Evolutionary conservation across 1,284 basidiomycete genomes (phyloP).

Genomic region (Cryptococcus jaspeensis): DNA sequence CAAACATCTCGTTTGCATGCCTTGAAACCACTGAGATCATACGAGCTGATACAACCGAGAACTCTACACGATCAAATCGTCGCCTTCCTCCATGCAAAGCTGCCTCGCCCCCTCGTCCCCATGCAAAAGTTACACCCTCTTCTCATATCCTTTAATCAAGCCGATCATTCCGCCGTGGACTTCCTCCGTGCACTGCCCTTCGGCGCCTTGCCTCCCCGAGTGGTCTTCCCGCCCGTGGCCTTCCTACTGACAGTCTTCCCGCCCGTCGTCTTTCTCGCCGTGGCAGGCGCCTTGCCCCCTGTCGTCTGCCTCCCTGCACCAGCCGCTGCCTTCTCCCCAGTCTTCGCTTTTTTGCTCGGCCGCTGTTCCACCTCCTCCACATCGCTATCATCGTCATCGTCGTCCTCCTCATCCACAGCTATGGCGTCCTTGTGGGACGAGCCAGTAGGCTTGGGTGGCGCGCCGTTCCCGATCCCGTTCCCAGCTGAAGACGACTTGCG

Average conservation of each 20-base stretch:
- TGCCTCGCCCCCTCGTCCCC: no score
- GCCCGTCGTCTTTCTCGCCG: slow-evolving; percentile 21
- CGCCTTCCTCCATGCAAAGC: no score
- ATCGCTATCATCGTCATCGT: slow-evolving; percentile 10
- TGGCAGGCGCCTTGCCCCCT: slow-evolving; percentile 18
- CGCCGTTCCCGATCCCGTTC: background rate
- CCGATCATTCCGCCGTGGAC: background rate
- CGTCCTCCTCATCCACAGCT: slow-evolving; percentile 26
- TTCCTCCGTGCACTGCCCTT: slow-evolving; percentile 1
- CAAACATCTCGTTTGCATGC: background rate
- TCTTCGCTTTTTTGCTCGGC: slow-evolving; percentile 18
- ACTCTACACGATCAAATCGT: no score
- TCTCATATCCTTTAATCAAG: no score
- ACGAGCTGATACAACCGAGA: background rate
- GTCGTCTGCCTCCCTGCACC: slow-evolving; percentile 14
- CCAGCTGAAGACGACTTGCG: background rate
- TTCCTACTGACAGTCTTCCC: slow-evolving; percentile 25
- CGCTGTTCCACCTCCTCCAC: slow-evolving; percentile 22
- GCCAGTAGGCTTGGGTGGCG: background rate
- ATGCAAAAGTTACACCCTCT: no score
- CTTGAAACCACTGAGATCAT: background rate
- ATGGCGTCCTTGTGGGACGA: slow-evolving; percentile 31
- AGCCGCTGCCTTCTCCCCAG: slow-evolving; percentile 15
- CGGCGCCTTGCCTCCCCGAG: slow-evolving; percentile 5
- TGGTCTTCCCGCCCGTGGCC: slow-evolving; percentile 15